Evolutionary conservation across 139 green algal species (phyloP).

Genomic region (Coccomyxa sp.): DNA sequence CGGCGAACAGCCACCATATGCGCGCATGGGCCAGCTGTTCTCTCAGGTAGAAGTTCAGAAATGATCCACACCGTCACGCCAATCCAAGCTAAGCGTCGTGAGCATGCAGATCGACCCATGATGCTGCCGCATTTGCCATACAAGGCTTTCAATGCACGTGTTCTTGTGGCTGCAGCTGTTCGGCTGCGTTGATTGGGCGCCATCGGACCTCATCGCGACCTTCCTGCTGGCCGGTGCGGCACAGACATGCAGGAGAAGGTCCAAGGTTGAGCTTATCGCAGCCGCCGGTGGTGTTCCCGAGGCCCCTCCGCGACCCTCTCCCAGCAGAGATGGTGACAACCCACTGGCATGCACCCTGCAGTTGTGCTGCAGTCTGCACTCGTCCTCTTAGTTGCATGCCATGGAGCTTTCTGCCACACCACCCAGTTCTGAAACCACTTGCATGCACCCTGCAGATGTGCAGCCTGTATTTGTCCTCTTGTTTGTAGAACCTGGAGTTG

Average conservation of each 20-base stretch:
- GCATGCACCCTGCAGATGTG: too few species aligned
- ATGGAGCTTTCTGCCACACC: too few species aligned
- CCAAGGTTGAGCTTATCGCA: slow-evolving; percentile 14
- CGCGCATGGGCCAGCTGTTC: slow-evolving; percentile 30
- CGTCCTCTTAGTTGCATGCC: too few species aligned
- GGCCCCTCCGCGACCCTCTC: too few species aligned
- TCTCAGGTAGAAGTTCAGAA: slow-evolving; percentile 10
- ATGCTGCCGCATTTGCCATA: too few species aligned
- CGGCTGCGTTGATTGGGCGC: slow-evolving; percentile 41
- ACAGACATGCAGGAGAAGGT: slow-evolving; percentile 22
- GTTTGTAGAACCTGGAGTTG: too few species aligned
- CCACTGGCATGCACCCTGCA: neutral
- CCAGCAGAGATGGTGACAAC: neutral
- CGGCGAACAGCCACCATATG: slow-evolving; percentile 4
- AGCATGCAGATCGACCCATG: too few species aligned
- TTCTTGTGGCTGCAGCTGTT: slow-evolving; percentile 31
- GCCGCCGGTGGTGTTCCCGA: neutral
- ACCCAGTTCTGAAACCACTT: too few species aligned
- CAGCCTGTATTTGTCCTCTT: too few species aligned
- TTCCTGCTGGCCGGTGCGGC: slow-evolving; percentile 36
- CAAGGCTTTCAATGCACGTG: too few species aligned
- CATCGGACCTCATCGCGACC: slow-evolving; percentile 41
- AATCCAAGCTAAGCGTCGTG: too few species aligned
- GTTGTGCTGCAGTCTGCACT: neutral
- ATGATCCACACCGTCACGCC: too few species aligned